Evolutionary conservation across 306 rosid species (phyloP).

Genomic region (Medicago arabica): DNA sequence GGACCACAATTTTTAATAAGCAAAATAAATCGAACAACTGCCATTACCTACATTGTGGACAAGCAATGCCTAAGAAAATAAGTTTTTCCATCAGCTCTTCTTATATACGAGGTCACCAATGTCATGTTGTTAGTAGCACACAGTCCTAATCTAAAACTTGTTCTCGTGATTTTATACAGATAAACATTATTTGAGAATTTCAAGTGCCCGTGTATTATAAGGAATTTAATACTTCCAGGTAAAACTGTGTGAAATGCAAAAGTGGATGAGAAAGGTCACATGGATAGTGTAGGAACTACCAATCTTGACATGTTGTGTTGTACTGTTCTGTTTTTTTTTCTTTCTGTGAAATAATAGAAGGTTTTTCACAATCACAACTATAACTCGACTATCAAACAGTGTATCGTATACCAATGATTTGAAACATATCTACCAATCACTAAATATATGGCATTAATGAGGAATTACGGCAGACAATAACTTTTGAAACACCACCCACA

Average conservation of each 20-base stretch:
- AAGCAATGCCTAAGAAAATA: not conserved
- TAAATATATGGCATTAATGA: not conserved
- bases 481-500: conserved; percentile 6
- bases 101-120: not conserved
- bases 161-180: not conserved
- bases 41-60: not conserved
- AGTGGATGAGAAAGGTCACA: not conserved
- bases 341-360: conserved; percentile 9
- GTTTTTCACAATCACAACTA: conserved; percentile 29
- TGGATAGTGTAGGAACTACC: conserved; percentile 9
- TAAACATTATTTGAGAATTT: not conserved
- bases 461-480: conserved; percentile 13
- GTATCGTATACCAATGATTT: not conserved
- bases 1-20: not conserved
- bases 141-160: not conserved
- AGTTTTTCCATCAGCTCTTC: not conserved
- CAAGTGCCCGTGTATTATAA: not conserved
- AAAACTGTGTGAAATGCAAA: not conserved
- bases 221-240: not conserved
- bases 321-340: not conserved
- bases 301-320: not conserved
- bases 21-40: not conserved
- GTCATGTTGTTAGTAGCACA: not conserved
- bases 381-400: not conserved
- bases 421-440: conserved; percentile 22